Conservation (phyloP, 2,329 filamentous ascomycete species). For the Fusarium subglutinans region DNA sequence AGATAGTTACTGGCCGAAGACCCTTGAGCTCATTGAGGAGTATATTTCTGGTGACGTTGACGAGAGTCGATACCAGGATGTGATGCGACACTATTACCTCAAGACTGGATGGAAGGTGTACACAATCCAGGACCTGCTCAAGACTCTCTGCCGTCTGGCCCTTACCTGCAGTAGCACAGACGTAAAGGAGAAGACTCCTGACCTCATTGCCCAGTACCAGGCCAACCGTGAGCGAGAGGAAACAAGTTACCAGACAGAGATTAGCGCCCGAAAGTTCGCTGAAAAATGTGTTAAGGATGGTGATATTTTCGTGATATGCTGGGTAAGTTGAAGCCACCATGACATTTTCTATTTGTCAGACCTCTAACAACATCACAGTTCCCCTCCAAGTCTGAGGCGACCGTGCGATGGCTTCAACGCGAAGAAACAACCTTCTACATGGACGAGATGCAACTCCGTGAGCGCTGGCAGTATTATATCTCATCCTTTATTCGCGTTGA, state of each 20-base stretch:
- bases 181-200: slow-evolving; percentile 90
- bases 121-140: slow-evolving; percentile 88
- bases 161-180: slow-evolving; percentile 86
- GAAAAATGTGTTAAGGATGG: slow-evolving; percentile 93
- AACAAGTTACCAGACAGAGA: slow-evolving; percentile 89
- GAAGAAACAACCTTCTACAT: slow-evolving; percentile 84
- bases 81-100: slow-evolving; percentile 90
- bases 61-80: slow-evolving; percentile 85
- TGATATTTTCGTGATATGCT: slow-evolving; percentile 89
- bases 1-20: slow-evolving; percentile 84
- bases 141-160: slow-evolving; percentile 81
- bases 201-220: slow-evolving; percentile 89
- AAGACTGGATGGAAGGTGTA: slow-evolving; percentile 93
- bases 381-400: slow-evolving; percentile 73
- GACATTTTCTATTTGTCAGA: not conserved
- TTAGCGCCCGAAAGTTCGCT: slow-evolving; percentile 88
- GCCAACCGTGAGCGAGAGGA: slow-evolving; percentile 82
- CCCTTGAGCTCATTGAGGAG: slow-evolving; percentile 86
- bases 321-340: slow-evolving; percentile 69
- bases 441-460: slow-evolving; percentile 84
- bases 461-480: slow-evolving; percentile 94
- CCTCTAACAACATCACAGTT: slow-evolving; percentile 62
- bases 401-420: slow-evolving; percentile 74
- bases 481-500: slow-evolving; percentile 90
- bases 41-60: slow-evolving; percentile 86